These are phyloP conservation scores for Triadica sebifera DNA, from an alignment of 345 rosid species.

Conservation along the genomic window DNA sequence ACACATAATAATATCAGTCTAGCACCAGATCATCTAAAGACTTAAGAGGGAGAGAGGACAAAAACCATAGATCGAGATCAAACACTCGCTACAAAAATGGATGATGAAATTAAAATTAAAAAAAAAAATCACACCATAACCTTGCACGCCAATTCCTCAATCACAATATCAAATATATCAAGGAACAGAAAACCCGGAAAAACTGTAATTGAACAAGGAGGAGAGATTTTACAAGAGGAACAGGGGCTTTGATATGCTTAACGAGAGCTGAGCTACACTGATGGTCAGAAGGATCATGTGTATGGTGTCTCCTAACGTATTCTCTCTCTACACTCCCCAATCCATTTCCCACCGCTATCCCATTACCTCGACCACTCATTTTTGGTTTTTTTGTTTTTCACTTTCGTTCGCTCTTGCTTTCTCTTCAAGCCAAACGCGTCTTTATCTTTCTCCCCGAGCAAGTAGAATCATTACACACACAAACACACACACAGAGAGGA, in stretches of 20 bases:
- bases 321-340: slow-evolving; percentile 45
- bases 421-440: slow-evolving; percentile 17
- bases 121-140: background rate
- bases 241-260: slow-evolving; percentile 88
- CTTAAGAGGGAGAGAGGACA: background rate
- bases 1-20: background rate
- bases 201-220: background rate
- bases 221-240: slow-evolving; percentile 62
- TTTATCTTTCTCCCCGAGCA: slow-evolving; percentile 12
- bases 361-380: slow-evolving; percentile 37
- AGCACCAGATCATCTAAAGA: background rate
- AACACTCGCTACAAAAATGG: background rate
- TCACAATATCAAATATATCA: background rate
- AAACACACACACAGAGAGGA: background rate
- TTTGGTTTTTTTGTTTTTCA: slow-evolving; percentile 2
- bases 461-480: background rate
- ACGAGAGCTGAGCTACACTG: slow-evolving; percentile 83
- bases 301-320: slow-evolving; percentile 57
- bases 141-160: background rate
- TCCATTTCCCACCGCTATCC: slow-evolving; percentile 25
- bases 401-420: background rate
- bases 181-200: background rate
- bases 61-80: slow-evolving; percentile 26
- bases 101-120: background rate
- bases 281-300: slow-evolving; percentile 51